Evolutionary conservation across 1,139 yeast species (phyloP).

Genomic region (Pichia sp.): DNA sequence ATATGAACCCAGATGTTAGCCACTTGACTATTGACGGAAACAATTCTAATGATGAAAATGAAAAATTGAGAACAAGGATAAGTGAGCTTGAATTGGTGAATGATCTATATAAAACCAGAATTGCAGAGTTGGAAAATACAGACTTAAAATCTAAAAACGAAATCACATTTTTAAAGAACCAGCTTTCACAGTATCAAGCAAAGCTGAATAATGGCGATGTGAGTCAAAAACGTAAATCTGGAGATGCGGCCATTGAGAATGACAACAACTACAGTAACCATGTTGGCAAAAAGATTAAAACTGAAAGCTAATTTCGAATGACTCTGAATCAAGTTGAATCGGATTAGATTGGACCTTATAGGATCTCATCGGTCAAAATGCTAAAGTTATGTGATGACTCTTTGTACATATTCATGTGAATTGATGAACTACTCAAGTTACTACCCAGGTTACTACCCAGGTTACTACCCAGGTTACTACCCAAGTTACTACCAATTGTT

Average conservation of each 20-base stretch:
- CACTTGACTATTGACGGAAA: too few relatives aligned
- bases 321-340: too few relatives aligned
- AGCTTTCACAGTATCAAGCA: background rate
- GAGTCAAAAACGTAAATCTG: background rate
- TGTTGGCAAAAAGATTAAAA: constrained; percentile 6
- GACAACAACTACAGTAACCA: constrained; percentile 1
- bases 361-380: too few relatives aligned
- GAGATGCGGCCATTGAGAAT: too few relatives aligned
- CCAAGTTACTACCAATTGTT: too few relatives aligned
- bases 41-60: constrained; percentile 27
- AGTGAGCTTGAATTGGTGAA: constrained; percentile 88
- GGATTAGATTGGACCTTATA: too few relatives aligned
- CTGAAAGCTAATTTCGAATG: constrained; percentile 3
- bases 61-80: constrained; percentile 61
- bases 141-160: constrained; percentile 27
- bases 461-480: too few relatives aligned
- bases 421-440: too few relatives aligned
- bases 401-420: too few relatives aligned
- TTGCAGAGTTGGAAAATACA: constrained; percentile 69
- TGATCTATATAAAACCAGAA: constrained; percentile 75
- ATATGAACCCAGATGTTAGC: too few relatives aligned
- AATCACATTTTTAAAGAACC: background rate
- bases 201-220: background rate
- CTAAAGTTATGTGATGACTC: too few relatives aligned
- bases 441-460: too few relatives aligned